Evolutionary conservation across 108 stramenopile genomes (phyloP).

Genomic region (Fragilaria crotonensis): DNA sequence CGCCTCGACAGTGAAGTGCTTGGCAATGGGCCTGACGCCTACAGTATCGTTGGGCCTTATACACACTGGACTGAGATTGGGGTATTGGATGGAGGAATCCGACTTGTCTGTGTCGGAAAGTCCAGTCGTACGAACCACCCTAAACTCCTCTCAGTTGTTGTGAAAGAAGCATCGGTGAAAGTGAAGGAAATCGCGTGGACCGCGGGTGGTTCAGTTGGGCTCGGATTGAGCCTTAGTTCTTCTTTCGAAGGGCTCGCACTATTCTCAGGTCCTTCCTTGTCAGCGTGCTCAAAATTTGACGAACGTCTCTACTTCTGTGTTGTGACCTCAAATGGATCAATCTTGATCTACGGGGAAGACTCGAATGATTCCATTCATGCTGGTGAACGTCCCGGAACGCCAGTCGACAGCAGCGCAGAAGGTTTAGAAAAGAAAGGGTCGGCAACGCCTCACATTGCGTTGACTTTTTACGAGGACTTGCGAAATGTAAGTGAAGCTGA

Average conservation of each 20-base stretch:
- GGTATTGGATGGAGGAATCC: slow-evolving; percentile 30
- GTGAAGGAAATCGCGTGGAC: slow-evolving; percentile 52
- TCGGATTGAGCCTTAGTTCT: slow-evolving; percentile 29
- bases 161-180: slow-evolving; percentile 40
- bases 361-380: neutral
- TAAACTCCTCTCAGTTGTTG: slow-evolving; percentile 51
- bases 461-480: slow-evolving; percentile 54
- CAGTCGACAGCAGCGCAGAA: no score
- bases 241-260: slow-evolving; percentile 55
- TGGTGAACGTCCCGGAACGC: no score
- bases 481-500: slow-evolving; percentile 49
- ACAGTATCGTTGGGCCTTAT: slow-evolving; percentile 48
- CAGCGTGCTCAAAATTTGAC: slow-evolving; percentile 8
- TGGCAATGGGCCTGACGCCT: slow-evolving; percentile 20
- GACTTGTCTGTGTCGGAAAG: slow-evolving; percentile 50
- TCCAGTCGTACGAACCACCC: slow-evolving; percentile 38
- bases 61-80: slow-evolving; percentile 62
- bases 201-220: slow-evolving; percentile 16
- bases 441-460: slow-evolving; percentile 18
- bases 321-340: slow-evolving; percentile 42
- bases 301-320: slow-evolving; percentile 49
- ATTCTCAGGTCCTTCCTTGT: slow-evolving; percentile 28
- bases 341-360: slow-evolving; percentile 58
- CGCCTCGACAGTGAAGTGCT: slow-evolving; percentile 31
- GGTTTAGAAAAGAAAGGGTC: slow-evolving; percentile 1